Base-by-base conservation (phyloP, 305 asterid genomes). In the Fraxinus baroniana region DNA sequence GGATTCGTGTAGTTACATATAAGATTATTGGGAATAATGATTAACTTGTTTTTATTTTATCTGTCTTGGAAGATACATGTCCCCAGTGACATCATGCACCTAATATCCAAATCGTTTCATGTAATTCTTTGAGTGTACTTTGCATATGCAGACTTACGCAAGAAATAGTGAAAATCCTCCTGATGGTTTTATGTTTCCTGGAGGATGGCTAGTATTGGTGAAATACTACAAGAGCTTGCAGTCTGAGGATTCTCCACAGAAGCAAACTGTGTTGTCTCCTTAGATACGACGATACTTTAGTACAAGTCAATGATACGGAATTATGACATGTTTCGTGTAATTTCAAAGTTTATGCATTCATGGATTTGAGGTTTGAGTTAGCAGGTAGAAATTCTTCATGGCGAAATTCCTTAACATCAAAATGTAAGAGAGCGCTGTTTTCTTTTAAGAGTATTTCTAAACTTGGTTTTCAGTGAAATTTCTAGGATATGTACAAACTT, bases 131-230 rank as follows among this genome's bases (percentile, higher is more conserved):
- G 24, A 33, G 5, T 64, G 18, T 10, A 44, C 52, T 81, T 72
- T 82, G 81, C 84, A 93, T 95, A 94, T 94, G 98, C 84, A 95
- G 57, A 82, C 95, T 7, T 91, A 37, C 71, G 96, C 97, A 22
- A 91, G 91, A 87, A 93, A 46, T 1, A 94, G 94, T 3, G 97
- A 94, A 85, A 28, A 2, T 84, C 98, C 96, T 13, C 97, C 96
- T 0, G 92, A 90, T 78, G 98, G 97, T 36, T 94, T 94, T 64
- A 91, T 93, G 97, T 90, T 96, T 66, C 94, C 94, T 0, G 85
- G 93, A 6, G 97, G 98, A 83, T 91, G 97, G 96, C 83, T 92
- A 75, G 97, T 91, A 24, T 71, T 92, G 92, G 97, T 94, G 68
- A 89, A 84, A 80, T 91, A 92, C 89, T 94, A 92, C 4, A 86